Conservation (phyloP, 1,284 basidiomycete genomes). For the Cutaneotrichosporon spelunceum region DNA sequence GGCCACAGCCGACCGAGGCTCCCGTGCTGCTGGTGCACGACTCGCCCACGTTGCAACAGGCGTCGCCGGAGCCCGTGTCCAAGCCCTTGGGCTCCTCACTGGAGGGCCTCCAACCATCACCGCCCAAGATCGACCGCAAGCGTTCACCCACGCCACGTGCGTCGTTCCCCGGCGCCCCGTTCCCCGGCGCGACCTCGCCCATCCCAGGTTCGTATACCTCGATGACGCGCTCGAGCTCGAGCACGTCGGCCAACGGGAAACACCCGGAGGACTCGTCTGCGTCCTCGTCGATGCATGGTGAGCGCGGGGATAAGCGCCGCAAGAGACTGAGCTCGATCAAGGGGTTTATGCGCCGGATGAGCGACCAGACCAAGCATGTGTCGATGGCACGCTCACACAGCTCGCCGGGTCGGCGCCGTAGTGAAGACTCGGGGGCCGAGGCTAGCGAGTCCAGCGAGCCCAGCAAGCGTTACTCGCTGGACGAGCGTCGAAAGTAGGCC, state of each 20-base stretch:
- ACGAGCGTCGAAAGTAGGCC: neutral
- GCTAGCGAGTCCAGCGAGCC: neutral
- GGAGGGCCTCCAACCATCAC: neutral
- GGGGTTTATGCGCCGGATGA: conserved; percentile 44
- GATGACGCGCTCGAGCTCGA: conserved; percentile 4
- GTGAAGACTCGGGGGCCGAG: conserved; percentile 3
- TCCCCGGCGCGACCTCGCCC: neutral
- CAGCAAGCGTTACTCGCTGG: conserved; percentile 1
- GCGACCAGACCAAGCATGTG: conserved; percentile 23
- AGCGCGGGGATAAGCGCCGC: conserved; percentile 21
- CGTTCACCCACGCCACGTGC: neutral
- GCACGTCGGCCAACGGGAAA: neutral
- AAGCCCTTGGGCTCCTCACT: too few species aligned
- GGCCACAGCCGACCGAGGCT: too few species aligned
- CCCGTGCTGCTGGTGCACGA: too few species aligned
- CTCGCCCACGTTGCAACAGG: conserved; percentile 1
- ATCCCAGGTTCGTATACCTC: neutral
- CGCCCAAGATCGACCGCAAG: neutral
- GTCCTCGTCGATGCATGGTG: neutral
- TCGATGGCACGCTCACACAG: neutral
- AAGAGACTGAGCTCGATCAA: conserved; percentile 45
- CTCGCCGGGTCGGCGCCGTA: neutral
- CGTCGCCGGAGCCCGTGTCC: neutral
- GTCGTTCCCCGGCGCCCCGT: conserved; percentile 1
- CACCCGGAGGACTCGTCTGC: neutral